Evolutionary conservation across 805 yeast species (phyloP), one percentile per base, ranked within the genome.

Genomic region (Lipomyces spencermartinsiae): DNA sequence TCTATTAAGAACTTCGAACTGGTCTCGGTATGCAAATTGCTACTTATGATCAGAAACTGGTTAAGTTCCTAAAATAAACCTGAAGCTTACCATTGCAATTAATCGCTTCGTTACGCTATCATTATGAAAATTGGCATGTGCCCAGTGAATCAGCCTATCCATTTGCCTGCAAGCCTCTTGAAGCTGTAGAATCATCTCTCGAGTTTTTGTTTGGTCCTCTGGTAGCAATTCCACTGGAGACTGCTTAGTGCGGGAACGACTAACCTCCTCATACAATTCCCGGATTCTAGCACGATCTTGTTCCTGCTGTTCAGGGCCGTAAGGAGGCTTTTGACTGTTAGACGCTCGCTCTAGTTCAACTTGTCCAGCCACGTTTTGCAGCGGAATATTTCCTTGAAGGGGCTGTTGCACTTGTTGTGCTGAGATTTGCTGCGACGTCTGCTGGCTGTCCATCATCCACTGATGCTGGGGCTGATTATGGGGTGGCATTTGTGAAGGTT

Each of bases 11-110:
- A 63, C 72, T 29, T 67, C 72, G 6, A 61, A 58, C 39, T 67
- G 72, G 46, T 69, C 72, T n/a, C 59, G 60, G 53, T 64, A 69
- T 12, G 68, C 56, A 37, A 68, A 22, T 62, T 69, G 72, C 71
- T 65, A 49, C 22, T 16, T 4, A 39, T 8, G 16, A 25, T 46
- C 14, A 54, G 49, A 25, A 16, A 25, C 57, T 43, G 9, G 10
- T 34, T 14, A 8, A 9, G 22, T 29, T 16, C 22, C 31, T 22
- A 8, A 14, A 49, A 10, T 10, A 12, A 8, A 51, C 25, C 22
- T 7, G 19, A 31, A 33, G 33, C 70, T 9, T 65, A 70, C 72
- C 71, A 70, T 63, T 19, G 16, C 46, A 8, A 69, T 69, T 55
- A 69, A 33, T 35, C 62, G 35, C 54, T 43, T 37, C 35, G 72